Evolutionary conservation across 306 rosid species (phyloP).

Genomic region (Glycine tomentella): DNA sequence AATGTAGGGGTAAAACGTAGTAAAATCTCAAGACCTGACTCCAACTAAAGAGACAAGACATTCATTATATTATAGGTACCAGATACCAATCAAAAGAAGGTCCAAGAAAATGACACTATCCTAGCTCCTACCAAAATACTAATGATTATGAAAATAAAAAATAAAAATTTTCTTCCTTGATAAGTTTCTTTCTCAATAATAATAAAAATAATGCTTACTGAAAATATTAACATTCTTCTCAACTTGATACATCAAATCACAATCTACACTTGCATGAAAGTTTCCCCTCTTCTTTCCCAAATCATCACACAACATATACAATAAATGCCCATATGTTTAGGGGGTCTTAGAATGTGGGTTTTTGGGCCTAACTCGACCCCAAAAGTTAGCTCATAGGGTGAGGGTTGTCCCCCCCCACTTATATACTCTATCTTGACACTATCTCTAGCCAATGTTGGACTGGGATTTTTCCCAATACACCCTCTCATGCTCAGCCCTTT

Average conservation of each 20-base stretch:
- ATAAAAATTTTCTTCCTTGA: not conserved
- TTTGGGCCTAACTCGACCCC: no score
- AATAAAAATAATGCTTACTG: not conserved
- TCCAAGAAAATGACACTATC: conserved; percentile 1
- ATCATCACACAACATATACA: not conserved
- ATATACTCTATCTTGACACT: no score
- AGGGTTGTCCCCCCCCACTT: no score
- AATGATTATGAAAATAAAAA: not conserved
- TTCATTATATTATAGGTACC: conserved; percentile 1
- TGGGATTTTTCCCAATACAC: no score
- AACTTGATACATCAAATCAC: not conserved
- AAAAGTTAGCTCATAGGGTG: no score
- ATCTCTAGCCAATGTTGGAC: no score
- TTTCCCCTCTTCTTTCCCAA: conserved; percentile 9
- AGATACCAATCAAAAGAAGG: conserved; percentile 3
- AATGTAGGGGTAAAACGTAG: not conserved
- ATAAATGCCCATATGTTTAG: not conserved
- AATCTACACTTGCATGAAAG: conserved; percentile 7
- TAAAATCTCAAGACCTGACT: not conserved
- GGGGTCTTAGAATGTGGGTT: no score
- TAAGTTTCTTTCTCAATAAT: not conserved
- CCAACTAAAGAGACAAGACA: not conserved
- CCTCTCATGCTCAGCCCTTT: no score
- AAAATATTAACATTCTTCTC: not conserved
- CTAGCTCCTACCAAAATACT: not conserved